phyloP scores from a whole-genome alignment of 2,329 filamentous ascomycete genomes.

The Cladophialophora chaetospira region DNA sequence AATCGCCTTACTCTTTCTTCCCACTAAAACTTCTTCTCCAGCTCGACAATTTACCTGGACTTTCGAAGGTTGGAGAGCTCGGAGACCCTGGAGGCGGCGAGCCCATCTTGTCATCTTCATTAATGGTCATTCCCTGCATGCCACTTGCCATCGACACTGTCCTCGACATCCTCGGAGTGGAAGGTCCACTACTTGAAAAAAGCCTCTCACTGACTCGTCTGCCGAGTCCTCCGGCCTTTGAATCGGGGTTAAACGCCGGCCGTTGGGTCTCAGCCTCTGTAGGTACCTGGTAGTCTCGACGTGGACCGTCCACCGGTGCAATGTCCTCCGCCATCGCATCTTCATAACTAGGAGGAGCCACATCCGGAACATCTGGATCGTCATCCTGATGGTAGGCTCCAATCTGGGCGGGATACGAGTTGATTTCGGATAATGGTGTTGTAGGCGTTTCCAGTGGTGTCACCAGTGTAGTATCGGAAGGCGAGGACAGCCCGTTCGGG shows the following conservation, averaged over 20 bases:
- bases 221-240: constrained; percentile 26
- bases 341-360: constrained; percentile 93
- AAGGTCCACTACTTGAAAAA: constrained; percentile 26
- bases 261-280: constrained; percentile 6
- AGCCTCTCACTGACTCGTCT: constrained; percentile 32
- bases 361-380: constrained; percentile 50
- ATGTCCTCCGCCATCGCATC: constrained; percentile 83
- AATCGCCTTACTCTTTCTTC: constrained; percentile 1
- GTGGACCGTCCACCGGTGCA: constrained; percentile 70
- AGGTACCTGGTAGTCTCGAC: constrained; percentile 52
- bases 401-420: constrained; percentile 17
- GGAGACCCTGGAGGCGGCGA: neutral
- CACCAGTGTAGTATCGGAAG: constrained; percentile 5
- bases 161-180: constrained; percentile 12
- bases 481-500: neutral
- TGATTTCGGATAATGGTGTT: constrained; percentile 16
- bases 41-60: neutral
- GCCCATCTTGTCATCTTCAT: constrained; percentile 12
- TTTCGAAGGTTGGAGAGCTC: neutral
- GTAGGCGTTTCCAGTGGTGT: constrained; percentile 15
- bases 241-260: constrained; percentile 29
- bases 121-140: constrained; percentile 7
- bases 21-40: constrained; percentile 12
- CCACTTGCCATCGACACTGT: constrained; percentile 15
- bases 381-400: constrained; percentile 13